Evolutionary conservation across 108 stramenopile genomes (phyloP).

Genomic region (Pseudonitzschia multistriata): DNA sequence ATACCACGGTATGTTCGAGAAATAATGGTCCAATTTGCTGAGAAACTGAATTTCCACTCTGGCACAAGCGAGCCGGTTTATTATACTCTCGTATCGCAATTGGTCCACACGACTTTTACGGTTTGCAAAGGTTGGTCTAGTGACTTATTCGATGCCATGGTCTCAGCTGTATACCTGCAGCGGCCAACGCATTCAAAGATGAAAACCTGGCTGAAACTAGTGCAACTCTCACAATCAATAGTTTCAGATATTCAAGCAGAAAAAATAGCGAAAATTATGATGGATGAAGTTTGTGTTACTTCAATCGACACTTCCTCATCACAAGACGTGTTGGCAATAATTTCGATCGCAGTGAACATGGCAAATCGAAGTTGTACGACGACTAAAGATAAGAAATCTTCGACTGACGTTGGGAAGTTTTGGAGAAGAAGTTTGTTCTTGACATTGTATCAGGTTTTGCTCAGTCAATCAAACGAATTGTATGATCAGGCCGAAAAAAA

Average conservation of each 20-base stretch:
- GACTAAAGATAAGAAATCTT: not conserved
- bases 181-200: not conserved
- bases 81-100: not conserved
- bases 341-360: not conserved
- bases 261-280: not conserved
- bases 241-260: not conserved
- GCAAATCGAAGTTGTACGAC: not conserved
- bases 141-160: slow-evolving; percentile 7
- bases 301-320: not conserved
- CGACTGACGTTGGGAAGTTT: not conserved
- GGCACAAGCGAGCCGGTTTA: not conserved
- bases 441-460: not conserved
- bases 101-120: not conserved
- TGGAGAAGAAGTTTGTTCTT: not conserved
- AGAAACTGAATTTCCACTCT: not conserved
- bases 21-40: not conserved
- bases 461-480: not conserved
- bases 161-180: not conserved
- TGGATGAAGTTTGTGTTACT: not conserved
- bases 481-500: not conserved
- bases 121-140: slow-evolving; percentile 4
- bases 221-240: not conserved
- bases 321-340: not conserved
- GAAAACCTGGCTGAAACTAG: slow-evolving; percentile 5
- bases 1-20: slow-evolving; percentile 3